Base-by-base conservation (phyloP, 495 filamentous ascomycete species). In the Penicillium riverlandense region DNA sequence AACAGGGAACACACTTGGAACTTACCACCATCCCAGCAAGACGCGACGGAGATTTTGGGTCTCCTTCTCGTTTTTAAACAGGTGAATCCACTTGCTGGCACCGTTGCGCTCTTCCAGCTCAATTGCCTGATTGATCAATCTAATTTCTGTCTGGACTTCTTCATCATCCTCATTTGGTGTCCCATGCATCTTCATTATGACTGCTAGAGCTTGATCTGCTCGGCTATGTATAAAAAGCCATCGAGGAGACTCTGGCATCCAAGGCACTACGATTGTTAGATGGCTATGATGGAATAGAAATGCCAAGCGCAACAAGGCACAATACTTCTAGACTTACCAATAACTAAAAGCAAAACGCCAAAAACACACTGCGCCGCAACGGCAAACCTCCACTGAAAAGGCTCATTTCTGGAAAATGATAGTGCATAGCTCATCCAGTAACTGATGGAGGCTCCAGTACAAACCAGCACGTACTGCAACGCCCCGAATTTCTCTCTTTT, bases 161-260 rank as follows among this genome's bases (percentile, higher is more conserved):
- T 35, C 30, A 27, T 41, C 37, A 6, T 22, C 22, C 2, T 3
- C 4, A 6, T 5, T 47, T 15, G 6, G 38, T 40, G 1, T 29
- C 4, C 38, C 44, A 28, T 41, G 29, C 28, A 41, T 41, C 5
- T 29, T 41, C 37, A 41, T 47, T 7, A 47, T 12, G 15, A 35
- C 15, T 0, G 39, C n/a, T 4, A 47, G 11, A 14, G 38, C 28
- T 12, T 38, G 27, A 8, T 47, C 38, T 2, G 44, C 10, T 5
- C 35, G 29, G 29, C 9, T 41, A 8, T 47, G 37, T 11, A 41
- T 16, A 31, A 47, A 41, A 6, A 47, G 44, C 44, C 44, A 47
- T 41, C 44, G 29, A 4, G 44, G 44, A 13, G 44, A 47, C 34
- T 41, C 44, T 8, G 44, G 38, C 44, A 47, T 47, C 1, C 38